Percentiles rank a stretch among this genome's conserved stretches.
Conservation (phyloP, 2,329 filamentous ascomycete species). For the Diplodia mutila region DNA sequence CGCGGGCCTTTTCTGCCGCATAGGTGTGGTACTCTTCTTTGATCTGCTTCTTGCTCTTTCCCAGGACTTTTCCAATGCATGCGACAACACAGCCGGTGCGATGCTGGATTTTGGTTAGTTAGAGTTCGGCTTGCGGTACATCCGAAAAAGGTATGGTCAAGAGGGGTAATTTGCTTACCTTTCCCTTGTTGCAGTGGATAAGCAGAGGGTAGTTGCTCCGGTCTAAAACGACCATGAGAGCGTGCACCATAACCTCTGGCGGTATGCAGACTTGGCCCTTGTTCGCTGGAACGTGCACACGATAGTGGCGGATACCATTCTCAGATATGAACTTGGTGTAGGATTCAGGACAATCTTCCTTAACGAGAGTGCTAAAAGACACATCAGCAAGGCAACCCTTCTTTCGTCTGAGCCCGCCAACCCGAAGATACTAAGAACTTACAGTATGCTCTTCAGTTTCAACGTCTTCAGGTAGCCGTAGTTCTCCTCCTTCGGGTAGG, state of each 20-base stretch:
- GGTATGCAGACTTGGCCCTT: conserved; percentile 64
- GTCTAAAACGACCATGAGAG: conserved; percentile 73
- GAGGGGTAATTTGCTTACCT: conserved; percentile 48
- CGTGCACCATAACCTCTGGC: conserved; percentile 64
- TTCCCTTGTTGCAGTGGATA: conserved; percentile 93
- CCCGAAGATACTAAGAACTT: conserved; percentile 38
- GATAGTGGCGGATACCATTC: conserved; percentile 71
- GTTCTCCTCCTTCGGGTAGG: conserved; percentile 74
- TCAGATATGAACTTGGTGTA: conserved; percentile 64
- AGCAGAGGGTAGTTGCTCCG: conserved; percentile 76
- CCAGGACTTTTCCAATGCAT: conserved; percentile 72
- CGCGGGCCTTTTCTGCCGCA: conserved; percentile 54
- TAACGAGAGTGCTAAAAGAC: conserved; percentile 53
- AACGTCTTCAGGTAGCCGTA: conserved; percentile 70
- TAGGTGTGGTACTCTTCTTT: conserved; percentile 75
- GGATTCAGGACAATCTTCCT: conserved; percentile 51
- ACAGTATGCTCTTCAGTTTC: conserved; percentile 79
- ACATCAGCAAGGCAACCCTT: conserved; percentile 40
- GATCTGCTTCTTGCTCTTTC: conserved; percentile 66
- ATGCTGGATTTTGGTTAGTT: conserved; percentile 57
- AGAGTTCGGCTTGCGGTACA: background rate
- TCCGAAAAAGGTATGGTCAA: background rate
- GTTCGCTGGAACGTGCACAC: conserved; percentile 83
- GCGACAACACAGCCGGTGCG: conserved; percentile 89
- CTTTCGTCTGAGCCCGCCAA: background rate